A percentile compares a stretch with the other conserved stretches of the same genome.
Conservation (phyloP, 495 filamentous ascomycete species). For the Aspergillus affinis region DNA sequence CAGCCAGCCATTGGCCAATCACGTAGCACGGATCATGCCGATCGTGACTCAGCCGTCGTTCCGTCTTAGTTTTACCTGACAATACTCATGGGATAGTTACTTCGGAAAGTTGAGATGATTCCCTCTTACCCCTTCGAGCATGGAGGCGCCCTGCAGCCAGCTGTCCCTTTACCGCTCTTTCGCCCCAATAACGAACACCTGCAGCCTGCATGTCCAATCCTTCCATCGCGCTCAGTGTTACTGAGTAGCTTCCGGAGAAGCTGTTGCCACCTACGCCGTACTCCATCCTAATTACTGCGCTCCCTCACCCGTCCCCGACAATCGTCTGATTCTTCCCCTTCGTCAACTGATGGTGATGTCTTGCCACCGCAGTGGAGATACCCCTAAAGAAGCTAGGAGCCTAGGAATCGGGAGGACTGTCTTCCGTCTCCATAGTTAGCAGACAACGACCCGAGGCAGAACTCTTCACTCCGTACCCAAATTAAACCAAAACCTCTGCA, state of each 20-base stretch:
- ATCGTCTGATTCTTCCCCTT: not conserved
- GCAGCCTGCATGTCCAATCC: constrained; percentile 7
- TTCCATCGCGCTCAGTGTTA: not conserved
- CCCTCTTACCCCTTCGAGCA: no score
- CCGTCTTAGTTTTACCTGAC: no score
- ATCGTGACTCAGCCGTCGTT: constrained; percentile 1
- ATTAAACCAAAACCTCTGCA: not conserved
- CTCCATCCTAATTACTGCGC: no score
- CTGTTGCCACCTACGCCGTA: no score
- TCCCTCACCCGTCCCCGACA: not conserved
- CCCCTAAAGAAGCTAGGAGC: not conserved
- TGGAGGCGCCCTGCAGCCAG: constrained; percentile 15
- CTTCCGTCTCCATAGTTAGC: not conserved
- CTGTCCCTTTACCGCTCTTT: constrained; percentile 29
- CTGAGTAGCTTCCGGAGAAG: not conserved
- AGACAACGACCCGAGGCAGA: not conserved
- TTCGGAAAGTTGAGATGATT: no score
- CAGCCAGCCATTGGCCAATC: constrained; percentile 18
- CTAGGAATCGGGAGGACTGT: not conserved
- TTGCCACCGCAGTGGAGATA: not conserved
- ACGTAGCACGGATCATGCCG: not conserved
- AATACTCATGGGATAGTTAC: no score
- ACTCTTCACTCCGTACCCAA: not conserved
- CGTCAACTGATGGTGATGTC: not conserved
- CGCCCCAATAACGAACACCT: constrained; percentile 15